These are phyloP conservation scores for Diaporthe humulicola DNA, from an alignment of 2,329 filamentous ascomycete species.

Conservation along the genomic window DNA sequence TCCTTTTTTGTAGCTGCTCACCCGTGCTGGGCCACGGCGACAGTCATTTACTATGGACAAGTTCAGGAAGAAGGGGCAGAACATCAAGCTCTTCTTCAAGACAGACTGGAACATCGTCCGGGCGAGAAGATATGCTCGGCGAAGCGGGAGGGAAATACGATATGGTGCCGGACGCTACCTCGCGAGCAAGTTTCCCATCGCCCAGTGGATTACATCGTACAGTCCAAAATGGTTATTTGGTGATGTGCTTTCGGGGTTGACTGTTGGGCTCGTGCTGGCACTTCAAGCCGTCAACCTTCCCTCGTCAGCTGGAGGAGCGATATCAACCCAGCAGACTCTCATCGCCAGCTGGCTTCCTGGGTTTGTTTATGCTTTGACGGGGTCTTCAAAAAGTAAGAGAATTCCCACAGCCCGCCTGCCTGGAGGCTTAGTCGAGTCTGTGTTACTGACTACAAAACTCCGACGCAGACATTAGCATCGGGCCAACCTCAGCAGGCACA, in stretches of 20 bases:
- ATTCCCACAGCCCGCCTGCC: too few species aligned
- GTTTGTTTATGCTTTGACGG: slow-evolving; percentile 30
- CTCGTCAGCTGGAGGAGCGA: slow-evolving; percentile 10
- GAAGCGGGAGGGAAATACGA: slow-evolving; percentile 16
- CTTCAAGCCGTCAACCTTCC: slow-evolving; percentile 33
- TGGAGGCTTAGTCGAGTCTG: neutral
- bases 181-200: slow-evolving; percentile 24
- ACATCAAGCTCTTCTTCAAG: slow-evolving; percentile 31
- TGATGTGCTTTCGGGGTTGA: slow-evolving; percentile 26
- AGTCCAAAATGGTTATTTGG: slow-evolving; percentile 23
- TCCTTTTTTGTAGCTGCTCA: neutral
- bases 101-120: slow-evolving; percentile 35
- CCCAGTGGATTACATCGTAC: slow-evolving; percentile 29
- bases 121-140: slow-evolving; percentile 3
- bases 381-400: slow-evolving; percentile 28
- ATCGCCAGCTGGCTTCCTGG: slow-evolving; percentile 35
- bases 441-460: neutral
- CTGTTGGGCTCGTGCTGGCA: slow-evolving; percentile 30
- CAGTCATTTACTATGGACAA: slow-evolving; percentile 26
- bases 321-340: slow-evolving; percentile 26
- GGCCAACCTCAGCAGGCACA: slow-evolving; percentile 14
- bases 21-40: slow-evolving; percentile 5
- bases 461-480: slow-evolving; percentile 29
- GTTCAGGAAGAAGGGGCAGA: neutral
- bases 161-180: slow-evolving; percentile 29